Percentiles rank a stretch among this genome's conserved stretches.
phyloP scores from a whole-genome alignment of 2,329 filamentous ascomycete species.

The Neopestalotiopsis sp. region DNA sequence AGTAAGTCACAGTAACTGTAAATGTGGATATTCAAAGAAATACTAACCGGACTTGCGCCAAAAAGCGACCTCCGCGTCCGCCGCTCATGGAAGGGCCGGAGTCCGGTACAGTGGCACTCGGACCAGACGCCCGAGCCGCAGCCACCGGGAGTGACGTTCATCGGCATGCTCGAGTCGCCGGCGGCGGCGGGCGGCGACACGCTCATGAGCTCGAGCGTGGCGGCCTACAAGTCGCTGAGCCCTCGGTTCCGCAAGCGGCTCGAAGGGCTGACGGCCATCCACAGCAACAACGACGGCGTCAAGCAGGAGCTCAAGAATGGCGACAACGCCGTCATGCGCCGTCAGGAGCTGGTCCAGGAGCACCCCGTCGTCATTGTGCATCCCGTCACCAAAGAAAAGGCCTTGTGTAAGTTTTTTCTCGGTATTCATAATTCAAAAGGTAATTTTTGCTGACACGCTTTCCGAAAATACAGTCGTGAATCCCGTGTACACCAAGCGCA shows the following conservation, averaged over 20 bases:
- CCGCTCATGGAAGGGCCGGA: slow-evolving; percentile 26
- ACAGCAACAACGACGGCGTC: slow-evolving; percentile 63
- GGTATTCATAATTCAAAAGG: too few species aligned
- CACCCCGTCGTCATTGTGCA: slow-evolving; percentile 72
- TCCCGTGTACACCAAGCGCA: slow-evolving; percentile 63
- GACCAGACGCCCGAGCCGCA: slow-evolving; percentile 30
- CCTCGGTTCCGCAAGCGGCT: slow-evolving; percentile 68
- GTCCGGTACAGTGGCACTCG: slow-evolving; percentile 30
- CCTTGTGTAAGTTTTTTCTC: slow-evolving; percentile 52
- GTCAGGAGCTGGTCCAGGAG: slow-evolving; percentile 63
- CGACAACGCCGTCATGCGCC: slow-evolving; percentile 61
- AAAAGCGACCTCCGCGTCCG: slow-evolving; percentile 24
- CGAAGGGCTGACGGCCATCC: slow-evolving; percentile 69
- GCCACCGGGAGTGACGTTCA: slow-evolving; percentile 30
- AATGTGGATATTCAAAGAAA: background rate
- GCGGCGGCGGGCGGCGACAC: slow-evolving; percentile 30
- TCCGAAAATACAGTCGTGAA: slow-evolving; percentile 47
- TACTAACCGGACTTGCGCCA: slow-evolving; percentile 4
- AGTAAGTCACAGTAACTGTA: slow-evolving; percentile 12
- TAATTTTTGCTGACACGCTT: background rate
- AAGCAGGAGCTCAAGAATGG: slow-evolving; percentile 33
- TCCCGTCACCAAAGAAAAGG: slow-evolving; percentile 70
- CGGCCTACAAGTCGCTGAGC: slow-evolving; percentile 55
- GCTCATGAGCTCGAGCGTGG: slow-evolving; percentile 26
- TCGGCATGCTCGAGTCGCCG: slow-evolving; percentile 31